Evolutionary conservation across 192 early-diverging fungal genomes (phyloP).

Genomic region (Mortierella antarctica): DNA sequence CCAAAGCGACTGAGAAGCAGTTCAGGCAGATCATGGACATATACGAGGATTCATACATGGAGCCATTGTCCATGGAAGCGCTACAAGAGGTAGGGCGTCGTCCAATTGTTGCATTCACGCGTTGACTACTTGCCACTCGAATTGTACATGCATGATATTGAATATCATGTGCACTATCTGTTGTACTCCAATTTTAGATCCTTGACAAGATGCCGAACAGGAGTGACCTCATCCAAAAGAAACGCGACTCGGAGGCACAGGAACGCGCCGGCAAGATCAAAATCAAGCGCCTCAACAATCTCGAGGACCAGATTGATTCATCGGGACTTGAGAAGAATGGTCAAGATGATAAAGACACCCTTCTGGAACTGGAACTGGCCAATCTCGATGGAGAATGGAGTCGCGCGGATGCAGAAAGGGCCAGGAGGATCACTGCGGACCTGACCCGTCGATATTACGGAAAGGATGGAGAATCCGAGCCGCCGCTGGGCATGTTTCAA

Average conservation of each 20-base stretch:
- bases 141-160: not conserved
- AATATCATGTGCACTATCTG: not conserved
- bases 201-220: slow-evolving; percentile 32
- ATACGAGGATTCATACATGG: slow-evolving; percentile 76
- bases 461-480: slow-evolving; percentile 25
- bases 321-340: not conserved
- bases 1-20: slow-evolving; percentile 56
- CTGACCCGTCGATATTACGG: slow-evolving; percentile 48
- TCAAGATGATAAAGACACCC: slow-evolving; percentile 13
- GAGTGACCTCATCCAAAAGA: slow-evolving; percentile 14
- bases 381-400: slow-evolving; percentile 8
- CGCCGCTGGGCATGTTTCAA: slow-evolving; percentile 45
- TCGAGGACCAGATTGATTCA: slow-evolving; percentile 22
- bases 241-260: slow-evolving; percentile 12
- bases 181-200: slow-evolving; percentile 4
- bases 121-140: not conserved
- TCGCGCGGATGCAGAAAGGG: slow-evolving; percentile 3
- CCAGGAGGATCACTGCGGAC: slow-evolving; percentile 12
- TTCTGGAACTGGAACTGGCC: slow-evolving; percentile 21
- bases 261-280: slow-evolving; percentile 15
- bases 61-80: slow-evolving; percentile 58
- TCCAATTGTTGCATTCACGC: not conserved
- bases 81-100: slow-evolving; percentile 64
- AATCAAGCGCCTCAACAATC: slow-evolving; percentile 41
- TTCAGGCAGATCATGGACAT: slow-evolving; percentile 70